Conservation (phyloP, 2,329 filamentous ascomycete genomes). For the Fusarium clavum region DNA sequence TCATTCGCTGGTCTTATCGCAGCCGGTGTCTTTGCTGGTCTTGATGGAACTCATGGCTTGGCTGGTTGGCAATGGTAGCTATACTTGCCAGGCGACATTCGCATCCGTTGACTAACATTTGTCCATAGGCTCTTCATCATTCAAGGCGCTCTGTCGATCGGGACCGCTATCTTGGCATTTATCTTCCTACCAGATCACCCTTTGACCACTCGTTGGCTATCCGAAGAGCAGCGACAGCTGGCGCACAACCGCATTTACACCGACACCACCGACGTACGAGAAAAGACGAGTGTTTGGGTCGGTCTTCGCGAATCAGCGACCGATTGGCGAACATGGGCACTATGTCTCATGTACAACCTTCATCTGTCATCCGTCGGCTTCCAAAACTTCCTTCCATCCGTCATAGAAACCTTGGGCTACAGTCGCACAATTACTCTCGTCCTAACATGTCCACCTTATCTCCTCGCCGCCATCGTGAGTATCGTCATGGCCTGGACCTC, state of each 20-base stretch:
- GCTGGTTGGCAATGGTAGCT: conserved; percentile 48
- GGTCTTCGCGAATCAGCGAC: conserved; percentile 42
- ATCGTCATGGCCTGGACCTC: conserved; percentile 48
- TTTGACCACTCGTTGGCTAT: conserved; percentile 53
- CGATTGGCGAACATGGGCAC: conserved; percentile 47
- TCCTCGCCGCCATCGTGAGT: conserved; percentile 52
- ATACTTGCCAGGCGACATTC: not conserved
- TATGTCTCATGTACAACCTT: conserved; percentile 46
- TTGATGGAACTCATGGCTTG: conserved; percentile 43
- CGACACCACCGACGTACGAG: conserved; percentile 44
- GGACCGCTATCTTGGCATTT: conserved; percentile 47
- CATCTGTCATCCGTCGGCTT: conserved; percentile 44
- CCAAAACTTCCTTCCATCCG: conserved; percentile 48
- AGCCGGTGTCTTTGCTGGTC: conserved; percentile 53
- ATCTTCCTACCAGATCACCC: conserved; percentile 54
- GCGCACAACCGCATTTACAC: conserved; percentile 54
- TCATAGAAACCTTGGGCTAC: conserved; percentile 60
- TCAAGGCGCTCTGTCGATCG: conserved; percentile 46
- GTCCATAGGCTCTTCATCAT: conserved; percentile 45
- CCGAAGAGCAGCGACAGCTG: conserved; percentile 53
- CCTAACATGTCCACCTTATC: conserved; percentile 62
- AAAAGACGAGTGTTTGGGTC: conserved; percentile 54
- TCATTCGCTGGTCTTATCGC: conserved; percentile 59
- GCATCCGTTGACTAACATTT: not conserved
- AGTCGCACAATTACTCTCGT: conserved; percentile 59